phyloP scores from a whole-genome alignment of 768 basidiomycete genomes.

The Chiua virens region DNA sequence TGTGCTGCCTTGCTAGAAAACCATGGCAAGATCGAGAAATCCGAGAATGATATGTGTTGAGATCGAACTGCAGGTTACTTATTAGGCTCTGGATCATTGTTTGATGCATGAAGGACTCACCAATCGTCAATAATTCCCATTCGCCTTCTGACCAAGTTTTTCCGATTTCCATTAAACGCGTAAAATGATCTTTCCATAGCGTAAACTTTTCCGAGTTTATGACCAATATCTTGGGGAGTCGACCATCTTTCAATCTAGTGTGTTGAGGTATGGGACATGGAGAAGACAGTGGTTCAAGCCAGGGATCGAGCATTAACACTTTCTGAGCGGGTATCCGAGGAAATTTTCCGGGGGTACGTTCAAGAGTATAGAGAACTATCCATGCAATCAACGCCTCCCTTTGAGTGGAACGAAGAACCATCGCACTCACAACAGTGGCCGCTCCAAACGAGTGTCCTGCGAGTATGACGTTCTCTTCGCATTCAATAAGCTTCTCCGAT shows the following conservation, averaged over 20 bases:
- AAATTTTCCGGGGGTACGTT: constrained; percentile 41
- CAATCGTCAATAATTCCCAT: constrained; percentile 47
- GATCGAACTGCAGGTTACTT: constrained; percentile 20
- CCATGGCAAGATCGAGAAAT: constrained; percentile 26
- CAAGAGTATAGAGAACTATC: constrained; percentile 58
- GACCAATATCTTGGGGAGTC: constrained; percentile 50
- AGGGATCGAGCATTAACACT: constrained; percentile 75
- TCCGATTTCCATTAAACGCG: constrained; percentile 52
- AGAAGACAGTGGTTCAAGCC: constrained; percentile 73
- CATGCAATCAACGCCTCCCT: not conserved
- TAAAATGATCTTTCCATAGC: constrained; percentile 75
- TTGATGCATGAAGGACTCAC: constrained; percentile 30
- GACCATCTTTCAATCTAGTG: constrained; percentile 2
- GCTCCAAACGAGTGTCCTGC: constrained; percentile 60
- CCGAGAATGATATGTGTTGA: constrained; percentile 30
- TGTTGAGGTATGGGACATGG: constrained; percentile 45
- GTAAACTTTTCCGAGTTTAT: constrained; percentile 81
- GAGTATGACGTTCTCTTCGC: constrained; percentile 37
- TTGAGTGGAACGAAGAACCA: not conserved
- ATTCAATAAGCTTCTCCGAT: constrained; percentile 30
- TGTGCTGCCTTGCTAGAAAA: constrained; percentile 17
- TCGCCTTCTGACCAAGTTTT: constrained; percentile 52
- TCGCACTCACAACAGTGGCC: constrained; percentile 46
- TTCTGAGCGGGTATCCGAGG: constrained; percentile 52
- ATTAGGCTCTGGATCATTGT: not conserved